Evolutionary conservation across 345 rosid genomes (phyloP), one percentile per base, ranked within the genome.

Genomic region (Tarenaya hassleriana): DNA sequence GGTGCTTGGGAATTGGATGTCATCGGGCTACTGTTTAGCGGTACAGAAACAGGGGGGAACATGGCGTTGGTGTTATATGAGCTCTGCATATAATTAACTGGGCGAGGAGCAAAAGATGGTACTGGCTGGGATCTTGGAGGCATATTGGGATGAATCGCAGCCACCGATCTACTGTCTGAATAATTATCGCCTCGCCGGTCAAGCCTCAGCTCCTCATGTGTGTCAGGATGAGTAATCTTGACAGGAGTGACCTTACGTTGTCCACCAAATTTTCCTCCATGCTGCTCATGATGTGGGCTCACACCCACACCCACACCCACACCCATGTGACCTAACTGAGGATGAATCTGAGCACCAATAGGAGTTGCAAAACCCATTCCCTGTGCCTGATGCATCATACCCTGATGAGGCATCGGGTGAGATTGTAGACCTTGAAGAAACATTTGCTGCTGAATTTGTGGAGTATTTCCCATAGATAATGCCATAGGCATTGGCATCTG

Each of bases 191-290:
- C 64, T 21, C 82, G 77, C 55, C 80, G 76, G 67, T 78, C 88
- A 56, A 88, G 94, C 77, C 87, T 81, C 69, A 86, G 76, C 80
- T 92, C 97, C 67, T 83, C 95, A 65, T 77, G 95, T 8, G 99
- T 92, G 27, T 78, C 88, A 3, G 98, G 97, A 71, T 92, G 88
- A 62, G 95, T 88, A 45, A 92, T 88, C 68, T 85, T 92, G 27
- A 92, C 88, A 59, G 73, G 70, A 6, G 70, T 40, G 1, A 83
- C 69, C 71, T 82, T 85, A 50, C 94, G 91, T 42, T 56, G 69
- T 61, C 81, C 78, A 17, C 69, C 74, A 62, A 64, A 83, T 66
- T 86, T 84, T 2, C 79, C 84, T 52, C 84, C 97, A 54, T 80
- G 99, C 57, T 78, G 96, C 45, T 70, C 85, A 5, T 77, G 56